A percentile compares a stretch with the other conserved stretches of the same genome.
These are phyloP conservation scores for Diaporthe humulicola DNA, from an alignment of 2,329 filamentous ascomycete species.

Conservation along the genomic window DNA sequence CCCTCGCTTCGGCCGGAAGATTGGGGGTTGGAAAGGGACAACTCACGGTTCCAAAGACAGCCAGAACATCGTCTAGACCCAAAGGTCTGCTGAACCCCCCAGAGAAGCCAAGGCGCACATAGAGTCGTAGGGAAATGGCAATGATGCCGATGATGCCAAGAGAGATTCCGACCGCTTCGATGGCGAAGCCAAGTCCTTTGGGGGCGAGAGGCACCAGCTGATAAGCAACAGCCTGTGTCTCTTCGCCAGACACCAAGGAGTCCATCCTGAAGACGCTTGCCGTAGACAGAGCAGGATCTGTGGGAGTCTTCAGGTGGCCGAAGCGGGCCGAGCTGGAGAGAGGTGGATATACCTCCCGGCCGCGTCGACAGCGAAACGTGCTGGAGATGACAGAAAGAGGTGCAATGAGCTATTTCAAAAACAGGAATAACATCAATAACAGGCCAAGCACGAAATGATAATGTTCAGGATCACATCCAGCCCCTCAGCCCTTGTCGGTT, in stretches of 20 bases:
- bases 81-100: background rate
- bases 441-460: background rate
- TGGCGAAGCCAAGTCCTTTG: background rate
- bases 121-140: background rate
- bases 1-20: background rate
- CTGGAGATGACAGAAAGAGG: background rate
- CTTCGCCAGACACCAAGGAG: background rate
- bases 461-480: background rate
- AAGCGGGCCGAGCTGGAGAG: constrained; percentile 7
- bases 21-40: background rate
- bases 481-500: background rate
- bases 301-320: background rate
- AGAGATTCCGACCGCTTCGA: background rate
- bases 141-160: background rate
- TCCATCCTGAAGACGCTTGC: background rate
- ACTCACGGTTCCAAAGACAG: constrained; percentile 2
- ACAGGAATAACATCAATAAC: background rate
- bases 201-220: background rate
- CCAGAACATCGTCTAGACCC: constrained; percentile 7
- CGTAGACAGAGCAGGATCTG: background rate
- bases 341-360: background rate
- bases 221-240: background rate
- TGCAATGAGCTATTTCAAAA: background rate
- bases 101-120: background rate
- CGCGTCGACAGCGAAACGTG: background rate